A percentile compares a stretch with the other conserved stretches of the same genome.
phyloP scores from a whole-genome alignment of 1,139 yeast species.

The Magnusiomyces clavatus region DNA sequence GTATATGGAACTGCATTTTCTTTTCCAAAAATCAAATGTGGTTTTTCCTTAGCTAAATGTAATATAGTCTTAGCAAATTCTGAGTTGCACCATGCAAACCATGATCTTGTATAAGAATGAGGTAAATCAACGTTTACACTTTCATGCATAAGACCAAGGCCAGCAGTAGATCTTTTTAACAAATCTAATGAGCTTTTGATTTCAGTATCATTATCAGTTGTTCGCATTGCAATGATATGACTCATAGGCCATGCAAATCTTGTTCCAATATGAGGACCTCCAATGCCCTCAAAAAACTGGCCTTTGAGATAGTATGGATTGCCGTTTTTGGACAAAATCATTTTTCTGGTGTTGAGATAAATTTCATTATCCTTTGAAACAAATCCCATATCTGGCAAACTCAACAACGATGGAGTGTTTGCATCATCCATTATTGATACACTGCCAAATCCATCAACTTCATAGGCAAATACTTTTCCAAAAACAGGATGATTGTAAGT shows the following conservation, averaged over 20 bases:
- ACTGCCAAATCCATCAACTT: conserved; percentile 83
- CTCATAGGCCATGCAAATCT: conserved; percentile 90
- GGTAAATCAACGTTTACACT: conserved; percentile 58
- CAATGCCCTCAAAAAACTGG: conserved; percentile 59
- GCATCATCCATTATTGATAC: conserved; percentile 81
- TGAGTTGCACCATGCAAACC: conserved; percentile 95
- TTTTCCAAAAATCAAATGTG: conserved; percentile 56
- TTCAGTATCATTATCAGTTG: conserved; percentile 65
- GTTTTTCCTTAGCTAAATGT: conserved; percentile 65
- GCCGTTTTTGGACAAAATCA: conserved; percentile 62
- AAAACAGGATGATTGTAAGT: conserved; percentile 56
- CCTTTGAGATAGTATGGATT: conserved; percentile 76
- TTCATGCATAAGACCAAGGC: conserved; percentile 80
- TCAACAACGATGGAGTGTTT: conserved; percentile 71
- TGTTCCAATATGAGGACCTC: conserved; percentile 87
- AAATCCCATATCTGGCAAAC: conserved; percentile 78
- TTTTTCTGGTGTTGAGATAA: conserved; percentile 70
- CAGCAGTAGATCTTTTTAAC: conserved; percentile 57
- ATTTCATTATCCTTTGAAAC: conserved; percentile 43
- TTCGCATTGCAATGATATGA: conserved; percentile 61
- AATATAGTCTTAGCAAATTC: conserved; percentile 82
- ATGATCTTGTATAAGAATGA: conserved; percentile 49
- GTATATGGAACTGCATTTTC: conserved; percentile 4
- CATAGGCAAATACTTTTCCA: conserved; percentile 81
- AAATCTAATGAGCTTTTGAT: conserved; percentile 44